These are phyloP conservation scores for Nyssa sinensis DNA, from an alignment of 148 eudicot genomes.

Conservation along the genomic window DNA sequence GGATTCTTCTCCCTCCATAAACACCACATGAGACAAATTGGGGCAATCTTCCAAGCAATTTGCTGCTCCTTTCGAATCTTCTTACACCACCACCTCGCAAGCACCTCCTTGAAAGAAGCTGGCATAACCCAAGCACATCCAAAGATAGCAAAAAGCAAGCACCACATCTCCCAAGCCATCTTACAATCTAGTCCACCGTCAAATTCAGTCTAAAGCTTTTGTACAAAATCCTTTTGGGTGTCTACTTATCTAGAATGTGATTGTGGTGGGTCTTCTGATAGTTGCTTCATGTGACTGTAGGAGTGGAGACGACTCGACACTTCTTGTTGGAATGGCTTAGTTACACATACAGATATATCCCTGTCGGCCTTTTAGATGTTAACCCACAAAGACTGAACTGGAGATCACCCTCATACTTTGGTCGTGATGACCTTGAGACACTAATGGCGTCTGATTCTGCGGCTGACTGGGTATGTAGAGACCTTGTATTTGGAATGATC, in stretches of 20 bases:
- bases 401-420: slow-evolving; percentile 85
- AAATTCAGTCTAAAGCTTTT: no score
- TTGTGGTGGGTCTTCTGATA: slow-evolving; percentile 5
- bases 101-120: no score
- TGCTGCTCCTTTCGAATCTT: no score
- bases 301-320: slow-evolving; percentile 94
- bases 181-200: no score
- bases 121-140: no score
- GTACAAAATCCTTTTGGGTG: no score
- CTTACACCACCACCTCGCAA: no score
- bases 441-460: slow-evolving; percentile 98
- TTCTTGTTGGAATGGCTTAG: slow-evolving; percentile 97
- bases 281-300: slow-evolving; percentile 32
- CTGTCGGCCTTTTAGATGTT: slow-evolving; percentile 91
- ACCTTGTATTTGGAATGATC: not conserved
- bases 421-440: slow-evolving; percentile 94
- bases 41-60: no score
- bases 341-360: slow-evolving; percentile 78
- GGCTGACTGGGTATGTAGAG: slow-evolving; percentile 82
- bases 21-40: no score
- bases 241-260: not conserved
- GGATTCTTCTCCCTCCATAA: no score
- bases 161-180: no score
- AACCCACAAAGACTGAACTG: slow-evolving; percentile 76
- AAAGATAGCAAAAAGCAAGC: no score